Evolutionary conservation across 2,329 filamentous ascomycete genomes (phyloP).

Genomic region (Cladosporium sp.): DNA sequence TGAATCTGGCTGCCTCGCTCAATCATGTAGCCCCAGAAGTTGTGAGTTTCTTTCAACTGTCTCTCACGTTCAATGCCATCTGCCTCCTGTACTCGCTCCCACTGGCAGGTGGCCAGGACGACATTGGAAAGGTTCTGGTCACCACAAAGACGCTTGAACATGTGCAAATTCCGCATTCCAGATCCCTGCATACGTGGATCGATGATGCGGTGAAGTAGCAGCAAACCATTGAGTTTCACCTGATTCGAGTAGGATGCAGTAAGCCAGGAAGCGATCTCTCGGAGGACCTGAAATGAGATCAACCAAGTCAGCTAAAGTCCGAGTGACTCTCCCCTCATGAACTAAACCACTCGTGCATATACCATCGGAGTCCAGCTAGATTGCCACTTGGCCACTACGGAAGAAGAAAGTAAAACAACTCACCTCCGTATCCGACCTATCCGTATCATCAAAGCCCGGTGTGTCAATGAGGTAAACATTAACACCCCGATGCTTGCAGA

Average conservation of each 20-base stretch:
- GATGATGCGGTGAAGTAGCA: conserved; percentile 46
- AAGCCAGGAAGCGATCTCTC: conserved; percentile 40
- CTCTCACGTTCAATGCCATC: conserved; percentile 20
- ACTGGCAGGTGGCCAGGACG: conserved; percentile 42
- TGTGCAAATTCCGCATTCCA: conserved; percentile 38
- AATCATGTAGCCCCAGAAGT: conserved; percentile 23
- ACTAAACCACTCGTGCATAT: background rate
- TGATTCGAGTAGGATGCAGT: conserved; percentile 29
- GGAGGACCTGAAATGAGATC: conserved; percentile 28
- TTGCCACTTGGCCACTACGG: too few species aligned
- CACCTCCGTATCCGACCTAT: conserved; percentile 16
- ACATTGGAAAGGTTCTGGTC: conserved; percentile 38
- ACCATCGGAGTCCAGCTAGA: too few species aligned
- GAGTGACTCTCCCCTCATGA: background rate
- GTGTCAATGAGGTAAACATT: conserved; percentile 4
- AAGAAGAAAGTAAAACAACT: background rate
- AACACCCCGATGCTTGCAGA: background rate
- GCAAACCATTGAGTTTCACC: conserved; percentile 39
- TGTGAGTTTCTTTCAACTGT: conserved; percentile 18
- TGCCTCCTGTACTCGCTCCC: conserved; percentile 28
- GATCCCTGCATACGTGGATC: conserved; percentile 40
- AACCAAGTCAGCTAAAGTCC: background rate
- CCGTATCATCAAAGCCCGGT: conserved; percentile 45
- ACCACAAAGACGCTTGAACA: conserved; percentile 45
- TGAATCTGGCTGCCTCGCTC: conserved; percentile 16